Evolutionary conservation across 192 early-diverging fungal species (phyloP).

Genomic region (Coemansia sp.): DNA sequence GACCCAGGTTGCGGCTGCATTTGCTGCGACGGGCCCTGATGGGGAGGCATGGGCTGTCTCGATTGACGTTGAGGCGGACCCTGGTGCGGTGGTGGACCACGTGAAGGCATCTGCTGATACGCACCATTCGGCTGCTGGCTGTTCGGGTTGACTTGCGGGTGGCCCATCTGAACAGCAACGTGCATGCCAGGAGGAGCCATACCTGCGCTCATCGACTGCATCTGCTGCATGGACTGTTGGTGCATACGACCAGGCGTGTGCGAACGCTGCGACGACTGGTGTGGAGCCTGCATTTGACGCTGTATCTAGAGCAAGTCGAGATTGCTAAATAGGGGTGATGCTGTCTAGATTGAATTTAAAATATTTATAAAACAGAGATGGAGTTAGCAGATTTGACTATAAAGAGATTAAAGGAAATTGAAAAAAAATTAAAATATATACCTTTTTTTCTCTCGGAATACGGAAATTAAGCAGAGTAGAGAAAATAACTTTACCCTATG

Average conservation of each 20-base stretch:
- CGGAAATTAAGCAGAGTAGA: too few species aligned
- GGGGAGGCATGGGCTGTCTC: conserved; percentile 14
- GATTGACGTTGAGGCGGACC: conserved; percentile 23
- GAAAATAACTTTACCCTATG: too few species aligned
- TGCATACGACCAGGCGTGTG: conserved; percentile 35
- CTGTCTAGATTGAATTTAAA: conserved; percentile 1
- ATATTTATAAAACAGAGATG: not conserved
- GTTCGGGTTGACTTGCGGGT: conserved; percentile 11
- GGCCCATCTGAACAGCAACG: conserved; percentile 26
- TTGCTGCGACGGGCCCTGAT: conserved; percentile 3
- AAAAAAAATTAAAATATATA: too few species aligned
- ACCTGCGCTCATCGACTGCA: conserved; percentile 29
- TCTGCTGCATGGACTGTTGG: conserved; percentile 26
- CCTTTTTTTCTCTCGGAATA: too few species aligned
- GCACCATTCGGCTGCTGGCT: conserved; percentile 33
- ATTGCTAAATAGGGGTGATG: not conserved
- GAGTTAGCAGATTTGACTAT: too few species aligned
- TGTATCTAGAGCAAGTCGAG: not conserved
- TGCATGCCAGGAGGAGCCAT: conserved; percentile 46
- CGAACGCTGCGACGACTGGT: conserved; percentile 41
- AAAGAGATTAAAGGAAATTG: too few species aligned
- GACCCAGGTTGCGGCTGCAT: not conserved
- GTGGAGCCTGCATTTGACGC: conserved; percentile 39
- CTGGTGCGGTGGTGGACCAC: conserved; percentile 22
- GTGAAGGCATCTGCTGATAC: conserved; percentile 25